Evolutionary conservation across 306 rosid species (phyloP).

Genomic region (Casuarina equisetifolia): DNA sequence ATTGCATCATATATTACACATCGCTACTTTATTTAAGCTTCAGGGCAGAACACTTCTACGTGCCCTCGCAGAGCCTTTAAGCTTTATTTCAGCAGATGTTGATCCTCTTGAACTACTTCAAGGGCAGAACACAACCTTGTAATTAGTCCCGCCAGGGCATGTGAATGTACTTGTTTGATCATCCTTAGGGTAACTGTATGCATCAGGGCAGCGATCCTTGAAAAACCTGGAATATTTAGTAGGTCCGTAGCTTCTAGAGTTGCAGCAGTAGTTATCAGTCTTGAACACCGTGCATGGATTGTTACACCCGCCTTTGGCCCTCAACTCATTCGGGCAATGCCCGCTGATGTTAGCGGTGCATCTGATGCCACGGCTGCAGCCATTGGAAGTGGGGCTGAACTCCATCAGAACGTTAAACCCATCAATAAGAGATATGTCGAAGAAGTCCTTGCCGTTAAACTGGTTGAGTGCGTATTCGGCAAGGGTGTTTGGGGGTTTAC

Average conservation of each 20-base stretch:
- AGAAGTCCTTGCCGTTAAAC: slow-evolving; percentile 12
- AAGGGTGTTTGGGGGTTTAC: no score
- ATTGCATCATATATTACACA: no score
- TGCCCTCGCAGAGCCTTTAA: neutral
- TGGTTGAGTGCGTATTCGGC: neutral
- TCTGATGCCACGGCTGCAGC: neutral
- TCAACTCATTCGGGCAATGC: slow-evolving; percentile 13
- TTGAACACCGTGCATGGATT: slow-evolving; percentile 39
- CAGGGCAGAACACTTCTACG: no score
- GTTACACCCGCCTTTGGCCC: slow-evolving; percentile 29
- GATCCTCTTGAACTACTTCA: neutral
- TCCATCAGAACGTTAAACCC: slow-evolving; percentile 13
- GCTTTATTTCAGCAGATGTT: no score
- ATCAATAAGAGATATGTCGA: slow-evolving; percentile 15
- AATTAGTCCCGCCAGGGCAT: slow-evolving; percentile 41
- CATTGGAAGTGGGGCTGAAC: slow-evolving; percentile 17
- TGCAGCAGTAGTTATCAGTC: slow-evolving; percentile 34
- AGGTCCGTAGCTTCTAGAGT: slow-evolving; percentile 5
- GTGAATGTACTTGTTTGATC: slow-evolving; percentile 27
- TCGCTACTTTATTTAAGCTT: no score
- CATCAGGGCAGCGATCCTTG: slow-evolving; percentile 28
- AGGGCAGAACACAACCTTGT: slow-evolving; percentile 41
- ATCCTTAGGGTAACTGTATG: slow-evolving; percentile 42
- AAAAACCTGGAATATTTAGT: slow-evolving; percentile 29
- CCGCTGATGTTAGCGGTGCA: slow-evolving; percentile 16